phyloP scores from a whole-genome alignment of 371 early-diverging fungal species.

The Apophysomyces sp. region DNA sequence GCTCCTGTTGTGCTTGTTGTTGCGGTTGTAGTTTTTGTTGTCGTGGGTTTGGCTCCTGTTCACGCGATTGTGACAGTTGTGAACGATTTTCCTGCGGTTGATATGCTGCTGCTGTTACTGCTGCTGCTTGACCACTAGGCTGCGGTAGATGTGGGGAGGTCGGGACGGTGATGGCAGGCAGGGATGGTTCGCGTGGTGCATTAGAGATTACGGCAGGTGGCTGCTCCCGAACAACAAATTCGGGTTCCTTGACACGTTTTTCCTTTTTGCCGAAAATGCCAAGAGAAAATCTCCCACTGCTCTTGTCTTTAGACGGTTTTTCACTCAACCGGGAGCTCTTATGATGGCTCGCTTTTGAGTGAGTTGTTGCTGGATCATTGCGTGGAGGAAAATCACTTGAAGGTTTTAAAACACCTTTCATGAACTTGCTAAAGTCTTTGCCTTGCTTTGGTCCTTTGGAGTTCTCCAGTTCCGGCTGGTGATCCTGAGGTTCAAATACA shows the following conservation, averaged over 20 bases:
- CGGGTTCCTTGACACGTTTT: slow-evolving; percentile 16
- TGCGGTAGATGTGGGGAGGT: neutral
- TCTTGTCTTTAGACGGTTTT: neutral
- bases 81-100: neutral
- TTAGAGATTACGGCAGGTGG: neutral
- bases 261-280: slow-evolving; percentile 23
- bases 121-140: neutral
- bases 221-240: neutral
- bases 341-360: neutral
- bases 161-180: neutral
- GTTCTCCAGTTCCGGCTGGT: neutral
- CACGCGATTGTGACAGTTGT: neutral
- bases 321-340: neutral
- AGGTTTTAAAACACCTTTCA: slow-evolving; percentile 23
- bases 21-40: slow-evolving; percentile 9
- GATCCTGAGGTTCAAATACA: slow-evolving; percentile 3
- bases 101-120: neutral
- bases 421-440: slow-evolving; percentile 17
- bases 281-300: slow-evolving; percentile 15
- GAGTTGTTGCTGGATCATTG: neutral
- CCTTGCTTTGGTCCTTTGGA: slow-evolving; percentile 6
- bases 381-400: neutral
- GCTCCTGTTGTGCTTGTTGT: neutral
- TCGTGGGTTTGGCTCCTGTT: neutral
- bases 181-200: neutral